Conservation (phyloP, 495 filamentous ascomycete species). For the Melanomma pulvis-pyrius region DNA sequence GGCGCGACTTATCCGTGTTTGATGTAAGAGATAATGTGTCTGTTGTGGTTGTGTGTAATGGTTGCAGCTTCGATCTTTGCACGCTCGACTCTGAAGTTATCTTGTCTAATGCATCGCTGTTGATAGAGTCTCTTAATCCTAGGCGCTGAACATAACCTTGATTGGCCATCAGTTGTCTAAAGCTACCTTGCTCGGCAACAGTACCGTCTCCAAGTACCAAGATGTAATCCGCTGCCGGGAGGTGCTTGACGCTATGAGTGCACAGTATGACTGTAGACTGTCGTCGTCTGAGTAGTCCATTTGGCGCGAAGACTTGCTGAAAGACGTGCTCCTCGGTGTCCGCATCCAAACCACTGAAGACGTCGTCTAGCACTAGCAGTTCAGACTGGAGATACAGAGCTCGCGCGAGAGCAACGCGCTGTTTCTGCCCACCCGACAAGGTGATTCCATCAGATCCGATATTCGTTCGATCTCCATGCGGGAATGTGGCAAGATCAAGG, state of each 20-base stretch:
- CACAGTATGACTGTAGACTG: slow-evolving; percentile 87
- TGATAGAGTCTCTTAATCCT: too few relatives aligned
- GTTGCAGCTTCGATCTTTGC: background rate
- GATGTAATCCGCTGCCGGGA: slow-evolving; percentile 90
- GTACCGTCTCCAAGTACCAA: slow-evolving; percentile 85
- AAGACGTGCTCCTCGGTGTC: slow-evolving; percentile 90
- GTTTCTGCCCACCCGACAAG: slow-evolving; percentile 68
- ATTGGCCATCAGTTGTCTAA: slow-evolving; percentile 65
- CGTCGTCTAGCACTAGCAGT: slow-evolving; percentile 92
- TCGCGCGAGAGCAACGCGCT: slow-evolving; percentile 56
- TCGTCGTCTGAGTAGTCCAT: slow-evolving; percentile 52
- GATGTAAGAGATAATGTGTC: background rate
- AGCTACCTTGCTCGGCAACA: slow-evolving; percentile 86
- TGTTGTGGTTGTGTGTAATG: background rate
- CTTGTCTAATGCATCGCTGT: background rate
- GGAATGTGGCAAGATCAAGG: slow-evolving; percentile 67
- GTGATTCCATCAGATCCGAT: slow-evolving; percentile 69
- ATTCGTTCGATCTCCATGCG: slow-evolving; percentile 89
- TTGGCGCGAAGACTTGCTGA: slow-evolving; percentile 47
- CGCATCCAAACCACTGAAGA: slow-evolving; percentile 89
- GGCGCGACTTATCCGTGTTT: slow-evolving; percentile 22
- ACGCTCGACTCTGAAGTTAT: background rate
- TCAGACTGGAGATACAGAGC: slow-evolving; percentile 79
- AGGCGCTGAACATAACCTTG: slow-evolving; percentile 42
- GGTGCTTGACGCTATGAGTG: slow-evolving; percentile 88